These are phyloP conservation scores for Podospora appendiculata DNA, from an alignment of 495 filamentous ascomycete species.

Conservation along the genomic window DNA sequence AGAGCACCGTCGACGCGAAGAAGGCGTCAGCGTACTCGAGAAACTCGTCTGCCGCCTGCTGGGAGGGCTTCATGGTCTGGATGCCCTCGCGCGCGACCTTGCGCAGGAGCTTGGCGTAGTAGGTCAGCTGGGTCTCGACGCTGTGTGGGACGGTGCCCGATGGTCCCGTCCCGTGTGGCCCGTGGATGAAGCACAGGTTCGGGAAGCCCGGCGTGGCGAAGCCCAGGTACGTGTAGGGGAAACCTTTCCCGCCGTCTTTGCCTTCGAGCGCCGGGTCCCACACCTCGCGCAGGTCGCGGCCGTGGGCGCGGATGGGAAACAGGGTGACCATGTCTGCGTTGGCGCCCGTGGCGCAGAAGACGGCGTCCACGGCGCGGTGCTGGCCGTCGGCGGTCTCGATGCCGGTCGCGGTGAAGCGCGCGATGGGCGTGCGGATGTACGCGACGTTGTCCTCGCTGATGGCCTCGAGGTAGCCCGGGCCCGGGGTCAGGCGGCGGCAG, in stretches of 20 bases:
- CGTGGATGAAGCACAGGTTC: constrained; percentile 54
- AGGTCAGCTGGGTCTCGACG: constrained; percentile 49
- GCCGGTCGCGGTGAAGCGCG: constrained; percentile 47
- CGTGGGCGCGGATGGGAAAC: constrained; percentile 48
- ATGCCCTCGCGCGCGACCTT: constrained; percentile 58
- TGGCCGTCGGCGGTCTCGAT: constrained; percentile 47
- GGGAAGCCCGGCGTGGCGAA: constrained; percentile 56
- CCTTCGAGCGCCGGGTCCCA: constrained; percentile 23
- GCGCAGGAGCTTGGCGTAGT: constrained; percentile 55
- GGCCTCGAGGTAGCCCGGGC: constrained; percentile 65
- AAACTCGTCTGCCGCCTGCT: constrained; percentile 54
- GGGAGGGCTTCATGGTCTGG: constrained; percentile 46
- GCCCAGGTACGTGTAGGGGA: constrained; percentile 59
- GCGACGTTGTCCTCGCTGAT: constrained; percentile 55
- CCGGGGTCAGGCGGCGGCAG: constrained; percentile 65
- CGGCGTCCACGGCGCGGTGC: constrained; percentile 45
- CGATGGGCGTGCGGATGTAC: constrained; percentile 50
- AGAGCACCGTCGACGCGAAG: constrained; percentile 53
- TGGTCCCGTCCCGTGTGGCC: constrained; percentile 46
- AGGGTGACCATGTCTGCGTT: constrained; percentile 51
- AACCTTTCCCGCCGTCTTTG: constrained; percentile 41
- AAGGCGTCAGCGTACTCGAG: constrained; percentile 54
- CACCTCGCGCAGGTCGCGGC: constrained; percentile 38
- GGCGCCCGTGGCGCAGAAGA: constrained; percentile 64
- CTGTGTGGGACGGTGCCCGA: constrained; percentile 46